These are phyloP conservation scores for Phoenix roebelenii DNA, from an alignment of 176 grass and related monocot species.

Conservation along the genomic window DNA sequence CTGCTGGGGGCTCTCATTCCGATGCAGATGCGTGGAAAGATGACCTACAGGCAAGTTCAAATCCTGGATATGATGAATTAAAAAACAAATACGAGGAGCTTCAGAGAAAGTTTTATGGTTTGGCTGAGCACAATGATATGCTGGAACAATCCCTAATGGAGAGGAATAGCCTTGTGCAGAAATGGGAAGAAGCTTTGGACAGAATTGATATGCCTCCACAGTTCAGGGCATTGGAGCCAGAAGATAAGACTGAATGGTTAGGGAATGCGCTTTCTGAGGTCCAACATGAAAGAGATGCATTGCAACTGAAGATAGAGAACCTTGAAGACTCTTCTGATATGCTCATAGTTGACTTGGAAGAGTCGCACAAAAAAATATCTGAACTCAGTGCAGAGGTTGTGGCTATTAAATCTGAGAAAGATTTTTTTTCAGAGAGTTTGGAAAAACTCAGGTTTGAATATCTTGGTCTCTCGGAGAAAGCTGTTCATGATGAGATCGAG, in stretches of 20 bases:
- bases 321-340: constrained; percentile 96
- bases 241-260: constrained; percentile 64
- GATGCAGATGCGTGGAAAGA: constrained; percentile 39
- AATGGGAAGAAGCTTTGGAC: constrained; percentile 79
- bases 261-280: constrained; percentile 52
- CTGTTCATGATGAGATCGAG: constrained; percentile 61
- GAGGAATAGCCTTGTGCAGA: constrained; percentile 79
- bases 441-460: constrained; percentile 82
- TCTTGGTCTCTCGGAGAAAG: constrained; percentile 59
- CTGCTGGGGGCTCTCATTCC: constrained; percentile 36
- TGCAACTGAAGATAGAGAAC: constrained; percentile 80
- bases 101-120: constrained; percentile 74
- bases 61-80: constrained; percentile 49
- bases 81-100: constrained; percentile 66
- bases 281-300: constrained; percentile 61
- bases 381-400: constrained; percentile 74
- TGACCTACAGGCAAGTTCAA: constrained; percentile 35
- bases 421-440: constrained; percentile 67
- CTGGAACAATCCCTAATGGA: constrained; percentile 90
- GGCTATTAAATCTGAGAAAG: constrained; percentile 76
- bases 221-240: constrained; percentile 53
- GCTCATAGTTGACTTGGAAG: constrained; percentile 77
- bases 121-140: constrained; percentile 95
- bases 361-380: constrained; percentile 82
- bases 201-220: constrained; percentile 56